Evolutionary conservation across 2,329 filamentous ascomycete species (phyloP), one percentile per base, ranked within the genome.

Genomic region (Coniochaeta hoffmannii): DNA sequence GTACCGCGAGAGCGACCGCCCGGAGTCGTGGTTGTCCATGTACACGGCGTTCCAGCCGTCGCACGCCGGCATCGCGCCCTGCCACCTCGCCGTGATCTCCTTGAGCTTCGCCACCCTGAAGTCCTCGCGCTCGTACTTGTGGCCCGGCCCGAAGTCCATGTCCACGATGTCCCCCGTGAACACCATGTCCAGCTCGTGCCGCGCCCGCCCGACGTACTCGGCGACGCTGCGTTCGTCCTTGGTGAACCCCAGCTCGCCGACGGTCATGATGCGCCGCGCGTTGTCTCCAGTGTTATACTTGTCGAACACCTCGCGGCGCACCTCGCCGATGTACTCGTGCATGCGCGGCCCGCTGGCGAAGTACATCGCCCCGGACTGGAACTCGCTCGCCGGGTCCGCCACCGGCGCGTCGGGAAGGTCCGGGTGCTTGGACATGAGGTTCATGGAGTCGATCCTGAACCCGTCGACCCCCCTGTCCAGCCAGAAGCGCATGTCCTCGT

Each of bases 401-500:
- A 84, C 65, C 0, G 81, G 76, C 0, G 82, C 84, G 59, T 87
- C 82, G 0, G 78, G 79, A 53, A 59, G 81, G 1, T 70, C 72
- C 2, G 75, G 73, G 0, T 76, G 76, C 64, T 89, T 89, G 64
- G 81, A 86, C 65, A 88, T 87, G 70, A 87, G 80, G 68, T 89
- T 89, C 68, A 89, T 86, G 0, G 86, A 85, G 63, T 90, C 87
- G 69, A 89, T 80, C 15, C 87, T 78, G 73, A 89, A 90, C 3
- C 87, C 87, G 49, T 87, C 82, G 0, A 88, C 84, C 2, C 88
- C 89, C 32, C 82, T 80, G 50, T 88, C 74, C 0, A 94, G 79
- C 90, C 90, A 94, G 67, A 92, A 94, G 30, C 81, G 79, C 80
- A 92, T 88, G 5, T 87, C 79, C 28, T 85, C 77, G 67, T 90